Percentiles rank a stretch among this genome's conserved stretches.
Conservation (phyloP, 352 stramenopile species). For the Thraustochytrium sp. region DNA sequence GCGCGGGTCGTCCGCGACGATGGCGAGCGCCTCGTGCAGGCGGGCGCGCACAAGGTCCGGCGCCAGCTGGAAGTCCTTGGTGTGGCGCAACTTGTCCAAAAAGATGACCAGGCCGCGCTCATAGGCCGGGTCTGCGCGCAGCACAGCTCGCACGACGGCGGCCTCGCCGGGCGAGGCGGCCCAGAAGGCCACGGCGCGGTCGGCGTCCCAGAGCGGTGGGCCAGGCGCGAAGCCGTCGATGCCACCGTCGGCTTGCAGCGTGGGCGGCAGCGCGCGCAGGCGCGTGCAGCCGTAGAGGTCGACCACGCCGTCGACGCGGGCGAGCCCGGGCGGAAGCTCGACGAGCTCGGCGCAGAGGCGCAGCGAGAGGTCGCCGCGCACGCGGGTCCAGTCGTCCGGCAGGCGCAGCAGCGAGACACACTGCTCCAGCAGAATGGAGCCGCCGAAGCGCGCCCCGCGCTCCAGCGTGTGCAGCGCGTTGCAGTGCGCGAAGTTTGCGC, state of each 20-base stretch:
- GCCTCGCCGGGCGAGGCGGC: too few relatives aligned
- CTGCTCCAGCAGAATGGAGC: background rate
- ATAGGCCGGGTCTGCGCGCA: background rate
- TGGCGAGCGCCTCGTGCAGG: background rate
- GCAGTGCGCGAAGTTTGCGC: constrained; percentile 8
- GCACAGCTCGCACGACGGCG: background rate
- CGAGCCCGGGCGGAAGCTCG: background rate
- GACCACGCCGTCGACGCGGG: background rate
- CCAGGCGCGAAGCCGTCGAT: background rate
- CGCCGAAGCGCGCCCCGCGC: background rate
- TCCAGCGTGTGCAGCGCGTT: background rate
- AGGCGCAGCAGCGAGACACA: constrained; percentile 10
- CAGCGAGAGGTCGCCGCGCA: background rate
- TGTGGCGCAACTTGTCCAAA: background rate
- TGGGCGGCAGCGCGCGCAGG: background rate
- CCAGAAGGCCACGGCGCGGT: background rate
- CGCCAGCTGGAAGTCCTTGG: background rate
- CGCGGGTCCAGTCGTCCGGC: constrained; percentile 4
- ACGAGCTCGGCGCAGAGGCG: background rate
- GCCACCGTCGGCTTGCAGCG: background rate
- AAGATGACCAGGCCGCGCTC: constrained; percentile 17
- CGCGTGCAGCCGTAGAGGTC: background rate
- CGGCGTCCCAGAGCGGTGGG: background rate
- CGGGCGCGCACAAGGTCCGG: background rate
- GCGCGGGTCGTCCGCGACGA: background rate